Evolutionary conservation across 2,329 filamentous ascomycete species (phyloP).

Genomic region (Colletotrichum truncatum): DNA sequence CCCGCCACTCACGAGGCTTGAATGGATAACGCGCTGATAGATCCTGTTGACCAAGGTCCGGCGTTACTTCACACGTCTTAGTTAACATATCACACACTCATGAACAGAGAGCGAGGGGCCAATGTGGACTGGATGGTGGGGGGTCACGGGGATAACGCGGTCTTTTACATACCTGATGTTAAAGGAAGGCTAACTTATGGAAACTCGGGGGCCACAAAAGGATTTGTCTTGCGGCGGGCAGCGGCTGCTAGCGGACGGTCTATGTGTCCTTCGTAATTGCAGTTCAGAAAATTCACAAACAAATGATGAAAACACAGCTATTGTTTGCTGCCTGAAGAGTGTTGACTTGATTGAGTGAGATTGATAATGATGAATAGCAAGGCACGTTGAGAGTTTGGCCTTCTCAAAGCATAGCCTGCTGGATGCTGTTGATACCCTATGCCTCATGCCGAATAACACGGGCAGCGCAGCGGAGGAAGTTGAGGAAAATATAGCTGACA

Average conservation of each 20-base stretch:
- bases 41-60: conserved; percentile 11
- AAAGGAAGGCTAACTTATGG: conserved; percentile 2
- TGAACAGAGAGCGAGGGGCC: neutral
- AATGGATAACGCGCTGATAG: neutral
- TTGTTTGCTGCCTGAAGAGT: neutral
- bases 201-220: neutral
- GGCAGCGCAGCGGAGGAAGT: too few species aligned
- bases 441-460: too few species aligned
- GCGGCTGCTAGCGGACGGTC: conserved; percentile 10
- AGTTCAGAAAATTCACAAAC: conserved; percentile 31
- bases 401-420: too few species aligned
- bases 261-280: conserved; percentile 19
- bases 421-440: too few species aligned
- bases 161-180: conserved; percentile 12
- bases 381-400: too few species aligned
- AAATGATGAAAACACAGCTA: conserved; percentile 25
- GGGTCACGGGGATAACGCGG: neutral
- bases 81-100: conserved; percentile 10
- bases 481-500: too few species aligned
- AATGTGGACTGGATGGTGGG: neutral
- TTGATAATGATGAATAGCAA: neutral
- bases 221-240: neutral
- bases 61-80: conserved; percentile 12
- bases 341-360: neutral
- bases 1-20: neutral